phyloP scores from a whole-genome alignment of 805 yeast genomes.

The Candida maris region DNA sequence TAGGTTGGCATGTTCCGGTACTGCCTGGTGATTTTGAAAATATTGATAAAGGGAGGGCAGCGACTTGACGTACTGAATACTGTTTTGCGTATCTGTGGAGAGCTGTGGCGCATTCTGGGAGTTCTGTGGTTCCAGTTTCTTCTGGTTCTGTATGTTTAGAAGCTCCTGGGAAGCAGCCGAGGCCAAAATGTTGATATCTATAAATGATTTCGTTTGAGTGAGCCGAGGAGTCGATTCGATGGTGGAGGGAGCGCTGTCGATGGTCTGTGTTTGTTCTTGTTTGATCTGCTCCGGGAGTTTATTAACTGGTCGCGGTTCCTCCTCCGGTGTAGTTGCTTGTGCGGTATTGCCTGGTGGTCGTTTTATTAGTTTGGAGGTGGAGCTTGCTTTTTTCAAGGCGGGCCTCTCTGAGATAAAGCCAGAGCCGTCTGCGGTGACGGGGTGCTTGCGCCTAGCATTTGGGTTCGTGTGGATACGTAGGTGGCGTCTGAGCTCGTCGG shows the following conservation, averaged over 20 bases:
- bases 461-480: constrained; percentile 73
- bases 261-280: too few relatives aligned
- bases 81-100: constrained; percentile 4
- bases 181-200: constrained; percentile 50
- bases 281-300: too few relatives aligned
- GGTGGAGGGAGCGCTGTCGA: constrained; percentile 5
- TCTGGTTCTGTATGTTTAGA: constrained; percentile 36
- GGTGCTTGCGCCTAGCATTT: constrained; percentile 30
- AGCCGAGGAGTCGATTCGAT: constrained; percentile 20
- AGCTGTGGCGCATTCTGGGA: constrained; percentile 2
- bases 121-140: constrained; percentile 5
- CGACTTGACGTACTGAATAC: constrained; percentile 42
- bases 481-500: constrained; percentile 86
- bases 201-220: constrained; percentile 18
- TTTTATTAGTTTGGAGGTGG: constrained; percentile 15
- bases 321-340: not conserved
- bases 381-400: constrained; percentile 16
- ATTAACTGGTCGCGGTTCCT: not conserved
- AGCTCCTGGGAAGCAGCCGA: constrained; percentile 55
- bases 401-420: constrained; percentile 14
- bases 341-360: constrained; percentile 2
- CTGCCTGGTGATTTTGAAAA: constrained; percentile 38
- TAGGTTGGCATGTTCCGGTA: constrained; percentile 32
- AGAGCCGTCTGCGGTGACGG: constrained; percentile 15
- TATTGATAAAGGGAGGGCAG: constrained; percentile 51